These are phyloP conservation scores for Bryopsis sp. DNA, from an alignment of 139 green algal genomes.

Conservation along the genomic window DNA sequence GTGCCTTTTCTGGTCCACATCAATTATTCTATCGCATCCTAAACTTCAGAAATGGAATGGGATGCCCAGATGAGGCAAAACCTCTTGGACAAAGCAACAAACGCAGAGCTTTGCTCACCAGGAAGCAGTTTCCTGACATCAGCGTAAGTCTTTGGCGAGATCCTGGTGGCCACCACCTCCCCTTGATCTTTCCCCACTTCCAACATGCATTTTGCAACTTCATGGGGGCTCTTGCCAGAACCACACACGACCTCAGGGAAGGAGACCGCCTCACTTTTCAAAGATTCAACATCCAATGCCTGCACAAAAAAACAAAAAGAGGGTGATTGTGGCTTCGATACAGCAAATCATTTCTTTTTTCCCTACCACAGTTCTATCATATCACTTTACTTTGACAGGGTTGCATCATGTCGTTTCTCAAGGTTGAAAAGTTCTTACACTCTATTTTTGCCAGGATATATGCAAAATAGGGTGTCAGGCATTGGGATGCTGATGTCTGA, in stretches of 20 bases:
- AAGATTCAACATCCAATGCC: too few species aligned
- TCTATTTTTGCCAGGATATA: too few species aligned
- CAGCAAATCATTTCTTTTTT: too few species aligned
- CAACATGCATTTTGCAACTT: background rate
- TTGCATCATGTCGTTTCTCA: too few species aligned
- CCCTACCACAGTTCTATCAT: too few species aligned
- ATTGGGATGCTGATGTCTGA: too few species aligned
- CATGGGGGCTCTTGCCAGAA: background rate
- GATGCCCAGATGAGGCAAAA: background rate
- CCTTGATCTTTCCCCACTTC: slow-evolving; percentile 21
- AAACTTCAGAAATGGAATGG: background rate
- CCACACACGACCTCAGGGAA: background rate
- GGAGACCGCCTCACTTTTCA: too few species aligned
- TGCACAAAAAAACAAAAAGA: too few species aligned
- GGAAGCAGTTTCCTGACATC: slow-evolving; percentile 23
- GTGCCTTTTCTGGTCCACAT: slow-evolving; percentile 19
- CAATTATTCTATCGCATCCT: background rate
- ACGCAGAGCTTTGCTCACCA: background rate
- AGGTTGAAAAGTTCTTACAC: too few species aligned
- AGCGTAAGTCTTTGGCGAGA: slow-evolving; percentile 34
- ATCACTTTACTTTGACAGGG: too few species aligned
- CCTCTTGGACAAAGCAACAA: background rate
- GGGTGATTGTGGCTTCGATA: too few species aligned
- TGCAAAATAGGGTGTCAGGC: too few species aligned
- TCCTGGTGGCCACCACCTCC: slow-evolving; percentile 50